Evolutionary conservation across 2,329 filamentous ascomycete species (phyloP).

Genomic region (Colletotrichum incanum): DNA sequence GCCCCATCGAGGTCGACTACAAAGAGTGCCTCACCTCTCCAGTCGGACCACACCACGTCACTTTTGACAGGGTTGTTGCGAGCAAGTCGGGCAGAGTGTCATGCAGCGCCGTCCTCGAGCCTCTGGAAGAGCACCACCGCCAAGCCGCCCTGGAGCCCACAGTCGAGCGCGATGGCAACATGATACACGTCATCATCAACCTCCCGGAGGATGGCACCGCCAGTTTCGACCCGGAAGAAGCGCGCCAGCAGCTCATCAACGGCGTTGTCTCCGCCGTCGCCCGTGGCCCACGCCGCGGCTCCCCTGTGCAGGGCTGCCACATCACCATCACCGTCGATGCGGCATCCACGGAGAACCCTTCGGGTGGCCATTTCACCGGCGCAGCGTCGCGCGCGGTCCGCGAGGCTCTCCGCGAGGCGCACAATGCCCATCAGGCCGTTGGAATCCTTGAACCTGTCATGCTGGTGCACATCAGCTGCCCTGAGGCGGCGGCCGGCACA

Average conservation of each 20-base stretch:
- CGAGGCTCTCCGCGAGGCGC: conserved; percentile 76
- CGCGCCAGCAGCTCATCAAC: conserved; percentile 77
- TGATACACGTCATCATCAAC: conserved; percentile 69
- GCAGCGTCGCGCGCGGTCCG: conserved; percentile 75
- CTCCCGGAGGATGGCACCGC: conserved; percentile 64
- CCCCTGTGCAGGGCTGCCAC: conserved; percentile 83
- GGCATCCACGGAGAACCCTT: conserved; percentile 70
- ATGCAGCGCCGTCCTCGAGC: conserved; percentile 79
- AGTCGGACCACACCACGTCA: conserved; percentile 70
- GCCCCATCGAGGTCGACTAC: conserved; percentile 95
- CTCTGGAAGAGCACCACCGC: conserved; percentile 63
- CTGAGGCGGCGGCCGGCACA: conserved; percentile 84
- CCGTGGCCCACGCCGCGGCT: conserved; percentile 84
- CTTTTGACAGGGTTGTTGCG: conserved; percentile 85
- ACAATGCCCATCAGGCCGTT: conserved; percentile 65
- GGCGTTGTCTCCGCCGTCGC: conserved; percentile 88
- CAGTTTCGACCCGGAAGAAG: conserved; percentile 66
- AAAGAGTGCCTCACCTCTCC: conserved; percentile 81
- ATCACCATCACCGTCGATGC: conserved; percentile 78
- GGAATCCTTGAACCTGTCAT: conserved; percentile 94
- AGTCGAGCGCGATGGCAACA: conserved; percentile 79
- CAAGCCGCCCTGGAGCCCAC: conserved; percentile 59
- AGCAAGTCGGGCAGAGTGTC: conserved; percentile 85
- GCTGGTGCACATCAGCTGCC: conserved; percentile 88
- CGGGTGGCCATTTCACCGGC: conserved; percentile 79